Conservation (phyloP, 257 asterid genomes). For the Solanum sejunctum region DNA sequence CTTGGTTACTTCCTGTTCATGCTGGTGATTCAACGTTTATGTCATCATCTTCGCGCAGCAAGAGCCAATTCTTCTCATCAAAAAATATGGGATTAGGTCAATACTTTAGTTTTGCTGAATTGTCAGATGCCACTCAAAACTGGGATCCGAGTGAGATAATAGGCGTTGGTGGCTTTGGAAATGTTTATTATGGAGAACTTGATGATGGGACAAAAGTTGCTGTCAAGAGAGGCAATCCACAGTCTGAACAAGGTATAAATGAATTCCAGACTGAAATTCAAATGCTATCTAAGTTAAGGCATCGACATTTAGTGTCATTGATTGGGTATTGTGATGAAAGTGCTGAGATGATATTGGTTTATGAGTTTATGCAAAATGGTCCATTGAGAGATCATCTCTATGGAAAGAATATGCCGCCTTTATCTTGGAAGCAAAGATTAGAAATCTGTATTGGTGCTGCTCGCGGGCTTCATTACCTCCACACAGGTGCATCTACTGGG, state of each 20-base stretch:
- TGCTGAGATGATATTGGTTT: constrained; percentile 12
- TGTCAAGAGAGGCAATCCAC: constrained; percentile 13
- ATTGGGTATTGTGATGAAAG: constrained; percentile 16
- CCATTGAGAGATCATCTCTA: constrained; percentile 14
- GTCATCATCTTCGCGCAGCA: constrained; percentile 31
- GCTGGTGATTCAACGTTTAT: constrained; percentile 33
- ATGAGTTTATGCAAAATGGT: constrained; percentile 14
- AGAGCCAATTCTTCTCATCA: constrained; percentile 39
- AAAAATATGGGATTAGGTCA: constrained; percentile 38
- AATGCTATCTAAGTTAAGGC: constrained; percentile 12
- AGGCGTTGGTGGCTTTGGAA: constrained; percentile 13
- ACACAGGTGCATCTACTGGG: constrained; percentile 12
- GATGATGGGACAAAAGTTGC: constrained; percentile 14
- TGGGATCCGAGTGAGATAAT: constrained; percentile 13
- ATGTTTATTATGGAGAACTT: constrained; percentile 3
- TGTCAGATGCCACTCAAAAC: constrained; percentile 13
- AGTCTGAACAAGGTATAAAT: constrained; percentile 8
- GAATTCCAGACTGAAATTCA: constrained; percentile 13
- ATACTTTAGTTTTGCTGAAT: constrained; percentile 35
- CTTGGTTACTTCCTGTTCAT: constrained; percentile 24
- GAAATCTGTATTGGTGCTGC: constrained; percentile 15
- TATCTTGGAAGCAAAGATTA: constrained; percentile 8
- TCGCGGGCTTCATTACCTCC: constrained; percentile 16
- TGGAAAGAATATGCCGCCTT: not conserved
- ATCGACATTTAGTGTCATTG: constrained; percentile 11